Base-by-base conservation (phyloP, 108 stramenopile species). In the Cyclotella baltica region DNA sequence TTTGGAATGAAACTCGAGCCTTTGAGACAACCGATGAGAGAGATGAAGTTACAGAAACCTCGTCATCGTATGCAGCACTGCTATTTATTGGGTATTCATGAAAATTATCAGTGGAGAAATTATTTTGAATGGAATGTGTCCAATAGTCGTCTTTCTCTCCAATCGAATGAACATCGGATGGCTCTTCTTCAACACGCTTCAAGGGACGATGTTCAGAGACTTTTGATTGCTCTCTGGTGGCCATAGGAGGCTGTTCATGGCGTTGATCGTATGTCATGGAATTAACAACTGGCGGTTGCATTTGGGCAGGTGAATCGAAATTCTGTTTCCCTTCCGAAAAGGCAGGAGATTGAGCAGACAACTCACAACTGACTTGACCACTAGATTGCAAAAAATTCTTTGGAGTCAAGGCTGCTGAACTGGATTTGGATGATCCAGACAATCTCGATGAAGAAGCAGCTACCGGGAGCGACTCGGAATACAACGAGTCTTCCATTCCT, bases 21-120 rank as follows among this genome's bases (percentile, higher is more conserved):
- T 73, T 74, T 40, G 80, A 81, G 16, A 68, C 73, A 70, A 81
- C 73, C n/a, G 73, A 75, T 22, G 80, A 81, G 36, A 81, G 53
- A 15, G 80, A 81, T 22, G 80, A 70, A 20, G 22, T 64, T 22
- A 57, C 18, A 0, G 69, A 81, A 48, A 52, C 1, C 22, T 74
- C 73, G 70, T 81, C 73, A 47, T 77, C 53, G 22, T 23, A 25
- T 22, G 2, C 23, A 20, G 16, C 8, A 30, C 34, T 27, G 15
- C 37, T 35, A 15, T 6, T 33, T 23, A 34, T 3, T 1, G 22
- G n/a, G 4, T 6, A 2, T 62, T 47, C 28, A 51, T 53, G 36
- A 22, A 62, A 50, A 35, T 74, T 55, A 64, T 74, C 73, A 34
- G 48, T 51, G 35, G 58, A 62, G 4, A 43, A 68, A 57, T 76